Conservation (phyloP, 305 asterid species). For the Withania somnifera region DNA sequence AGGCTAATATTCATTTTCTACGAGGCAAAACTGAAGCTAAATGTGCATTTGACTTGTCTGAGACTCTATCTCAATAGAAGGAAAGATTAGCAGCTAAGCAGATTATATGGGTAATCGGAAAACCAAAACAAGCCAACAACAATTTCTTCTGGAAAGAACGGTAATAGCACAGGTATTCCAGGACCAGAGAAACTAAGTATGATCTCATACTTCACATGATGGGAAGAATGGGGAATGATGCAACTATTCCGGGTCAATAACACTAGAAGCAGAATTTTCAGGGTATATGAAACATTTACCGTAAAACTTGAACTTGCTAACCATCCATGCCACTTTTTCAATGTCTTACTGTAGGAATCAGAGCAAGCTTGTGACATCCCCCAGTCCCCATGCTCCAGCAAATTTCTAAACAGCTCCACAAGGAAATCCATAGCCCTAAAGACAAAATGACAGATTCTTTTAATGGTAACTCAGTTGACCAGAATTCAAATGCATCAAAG, state of each 20-base stretch:
- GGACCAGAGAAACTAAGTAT: not conserved
- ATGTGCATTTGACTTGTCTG: not conserved
- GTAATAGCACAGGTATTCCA: not conserved
- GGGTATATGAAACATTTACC: constrained; percentile 27
- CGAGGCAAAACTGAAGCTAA: not conserved
- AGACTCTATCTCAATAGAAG: not conserved
- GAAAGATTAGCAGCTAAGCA: not conserved
- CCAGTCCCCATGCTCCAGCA: constrained; percentile 75
- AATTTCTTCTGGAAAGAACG: not conserved
- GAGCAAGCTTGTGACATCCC: constrained; percentile 82
- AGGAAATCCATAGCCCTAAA: constrained; percentile 96
- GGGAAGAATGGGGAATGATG: not conserved
- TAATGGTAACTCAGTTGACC: constrained; percentile 2
- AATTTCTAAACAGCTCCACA: constrained; percentile 66
- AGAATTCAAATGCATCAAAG: not conserved
- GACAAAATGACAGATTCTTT: constrained; percentile 9
- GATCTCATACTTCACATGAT: not conserved
- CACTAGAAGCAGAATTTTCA: not conserved
- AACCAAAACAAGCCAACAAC: not conserved
- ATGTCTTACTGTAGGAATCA: constrained; percentile 75
- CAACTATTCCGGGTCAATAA: not conserved
- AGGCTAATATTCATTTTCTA: not conserved
- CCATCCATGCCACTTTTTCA: constrained; percentile 96
- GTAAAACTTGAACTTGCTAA: constrained; percentile 89
- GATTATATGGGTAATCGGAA: not conserved